A percentile compares a stretch with the other conserved stretches of the same genome.
Evolutionary conservation across 1,284 basidiomycete genomes (phyloP).

Genomic region (Cryptococcus jaspeensis): DNA sequence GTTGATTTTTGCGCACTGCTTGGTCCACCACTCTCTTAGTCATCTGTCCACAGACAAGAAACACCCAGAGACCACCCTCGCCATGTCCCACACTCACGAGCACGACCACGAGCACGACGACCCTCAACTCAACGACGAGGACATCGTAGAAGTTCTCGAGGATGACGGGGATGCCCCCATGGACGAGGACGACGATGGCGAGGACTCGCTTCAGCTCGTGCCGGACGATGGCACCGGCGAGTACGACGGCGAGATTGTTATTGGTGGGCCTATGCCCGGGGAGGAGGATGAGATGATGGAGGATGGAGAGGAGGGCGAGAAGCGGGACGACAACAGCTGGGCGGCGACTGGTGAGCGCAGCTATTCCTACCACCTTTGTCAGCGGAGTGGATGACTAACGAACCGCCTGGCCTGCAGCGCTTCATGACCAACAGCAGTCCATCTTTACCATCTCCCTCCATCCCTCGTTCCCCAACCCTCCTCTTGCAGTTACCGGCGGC

Average conservation of each 20-base stretch:
- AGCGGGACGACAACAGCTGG: slow-evolving; percentile 36
- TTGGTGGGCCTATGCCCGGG: slow-evolving; percentile 36
- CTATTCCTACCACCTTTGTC: neutral
- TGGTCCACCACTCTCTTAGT: too few relatives aligned
- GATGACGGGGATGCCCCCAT: slow-evolving; percentile 68
- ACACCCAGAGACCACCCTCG: too few relatives aligned
- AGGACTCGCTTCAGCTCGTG: too few relatives aligned
- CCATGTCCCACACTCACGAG: too few relatives aligned
- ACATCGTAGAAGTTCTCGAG: slow-evolving; percentile 52
- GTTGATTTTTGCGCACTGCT: neutral
- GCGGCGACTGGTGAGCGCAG: slow-evolving; percentile 25
- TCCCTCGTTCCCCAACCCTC: slow-evolving; percentile 66
- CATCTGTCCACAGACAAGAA: too few relatives aligned
- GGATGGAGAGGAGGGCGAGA: slow-evolving; percentile 17
- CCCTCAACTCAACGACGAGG: slow-evolving; percentile 44
- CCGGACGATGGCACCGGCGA: slow-evolving; percentile 52
- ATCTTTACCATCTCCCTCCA: slow-evolving; percentile 85
- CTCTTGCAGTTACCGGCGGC: slow-evolving; percentile 85
- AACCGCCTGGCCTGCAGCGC: slow-evolving; percentile 33
- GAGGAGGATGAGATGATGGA: slow-evolving; percentile 27
- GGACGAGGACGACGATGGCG: slow-evolving; percentile 76
- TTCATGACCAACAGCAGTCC: slow-evolving; percentile 55
- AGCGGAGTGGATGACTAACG: neutral
- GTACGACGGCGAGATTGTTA: slow-evolving; percentile 47
- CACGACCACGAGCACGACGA: slow-evolving; percentile 38